Conservation (phyloP, 805 yeast species). For the Candida sonorensis region DNA sequence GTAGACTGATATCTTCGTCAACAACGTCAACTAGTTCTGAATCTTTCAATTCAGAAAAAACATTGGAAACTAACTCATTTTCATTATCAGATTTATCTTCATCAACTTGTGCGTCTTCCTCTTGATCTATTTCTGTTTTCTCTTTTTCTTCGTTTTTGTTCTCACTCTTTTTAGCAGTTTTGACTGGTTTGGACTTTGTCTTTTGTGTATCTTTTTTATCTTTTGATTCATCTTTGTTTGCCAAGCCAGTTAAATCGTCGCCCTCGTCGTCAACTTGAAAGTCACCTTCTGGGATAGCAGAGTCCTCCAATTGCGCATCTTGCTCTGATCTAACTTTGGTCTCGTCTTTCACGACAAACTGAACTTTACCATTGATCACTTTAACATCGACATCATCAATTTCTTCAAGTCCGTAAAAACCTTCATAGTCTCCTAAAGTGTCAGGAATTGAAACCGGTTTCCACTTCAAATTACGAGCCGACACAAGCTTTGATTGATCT, state of each 20-base stretch:
- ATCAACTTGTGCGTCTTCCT: not conserved
- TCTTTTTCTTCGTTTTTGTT: conserved; percentile 2
- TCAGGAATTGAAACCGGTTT: conserved; percentile 77
- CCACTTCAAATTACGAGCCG: conserved; percentile 60
- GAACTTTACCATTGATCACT: conserved; percentile 59
- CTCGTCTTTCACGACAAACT: conserved; percentile 42
- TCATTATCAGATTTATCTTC: not conserved
- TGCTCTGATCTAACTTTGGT: conserved; percentile 16
- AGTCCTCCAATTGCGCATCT: conserved; percentile 3
- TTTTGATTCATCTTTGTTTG: conserved; percentile 4
- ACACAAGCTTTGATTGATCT: conserved; percentile 27
- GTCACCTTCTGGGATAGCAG: conserved; percentile 16
- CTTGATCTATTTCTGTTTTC: conserved; percentile 1
- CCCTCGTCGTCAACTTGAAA: conserved; percentile 17
- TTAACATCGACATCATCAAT: conserved; percentile 88
- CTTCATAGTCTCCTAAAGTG: conserved; percentile 79
- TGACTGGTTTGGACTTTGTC: too few relatives aligned
- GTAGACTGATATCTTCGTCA: conserved; percentile 38
- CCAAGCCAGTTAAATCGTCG: too few relatives aligned
- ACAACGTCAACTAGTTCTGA: conserved; percentile 10
- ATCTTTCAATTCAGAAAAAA: conserved; percentile 10
- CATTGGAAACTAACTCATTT: conserved; percentile 8
- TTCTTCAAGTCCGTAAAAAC: conserved; percentile 90
- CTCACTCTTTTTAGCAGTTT: not conserved
- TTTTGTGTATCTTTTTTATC: conserved; percentile 2